These are phyloP conservation scores for Quercus bicolor DNA, from an alignment of 306 rosid species.

Conservation along the genomic window DNA sequence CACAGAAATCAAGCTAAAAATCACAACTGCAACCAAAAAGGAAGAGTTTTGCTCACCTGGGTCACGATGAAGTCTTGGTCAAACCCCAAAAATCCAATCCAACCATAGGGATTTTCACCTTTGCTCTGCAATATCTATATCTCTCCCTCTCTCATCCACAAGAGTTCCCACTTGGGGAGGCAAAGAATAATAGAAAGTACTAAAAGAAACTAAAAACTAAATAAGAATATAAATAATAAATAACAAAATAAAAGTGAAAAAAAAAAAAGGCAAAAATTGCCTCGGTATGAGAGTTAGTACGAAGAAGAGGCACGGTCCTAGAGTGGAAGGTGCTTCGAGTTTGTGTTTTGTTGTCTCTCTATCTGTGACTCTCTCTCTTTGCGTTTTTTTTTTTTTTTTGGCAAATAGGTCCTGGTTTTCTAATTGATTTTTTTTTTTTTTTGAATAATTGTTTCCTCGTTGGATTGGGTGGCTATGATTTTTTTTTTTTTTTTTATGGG, in stretches of 20 bases:
- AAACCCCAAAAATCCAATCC: conserved; percentile 24
- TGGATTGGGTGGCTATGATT: not conserved
- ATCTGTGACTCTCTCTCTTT: not conserved
- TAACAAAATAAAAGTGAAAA: not conserved
- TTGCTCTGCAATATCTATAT: conserved; percentile 7
- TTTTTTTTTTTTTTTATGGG: too few relatives aligned
- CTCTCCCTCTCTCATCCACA: not conserved
- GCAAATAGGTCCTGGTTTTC: not conserved
- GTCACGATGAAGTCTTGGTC: conserved; percentile 26
- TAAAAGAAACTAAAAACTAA: not conserved
- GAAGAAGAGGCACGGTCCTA: conserved; percentile 1
- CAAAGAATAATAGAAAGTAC: conserved; percentile 22
- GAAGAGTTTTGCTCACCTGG: conserved; percentile 29
- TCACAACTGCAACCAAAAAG: not conserved
- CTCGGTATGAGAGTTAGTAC: conserved; percentile 10
- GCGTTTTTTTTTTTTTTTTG: not conserved
- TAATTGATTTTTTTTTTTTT: not conserved
- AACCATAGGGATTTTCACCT: conserved; percentile 27
- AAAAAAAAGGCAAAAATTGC: conserved; percentile 4
- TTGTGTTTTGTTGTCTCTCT: not conserved
- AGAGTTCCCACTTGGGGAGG: conserved; percentile 32
- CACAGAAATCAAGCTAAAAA: not conserved
- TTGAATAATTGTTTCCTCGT: not conserved
- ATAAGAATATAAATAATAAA: not conserved
- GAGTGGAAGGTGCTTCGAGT: conserved; percentile 24